Evolutionary conservation across 2,329 filamentous ascomycete species (phyloP).

Genomic region (Penicillium sp.): DNA sequence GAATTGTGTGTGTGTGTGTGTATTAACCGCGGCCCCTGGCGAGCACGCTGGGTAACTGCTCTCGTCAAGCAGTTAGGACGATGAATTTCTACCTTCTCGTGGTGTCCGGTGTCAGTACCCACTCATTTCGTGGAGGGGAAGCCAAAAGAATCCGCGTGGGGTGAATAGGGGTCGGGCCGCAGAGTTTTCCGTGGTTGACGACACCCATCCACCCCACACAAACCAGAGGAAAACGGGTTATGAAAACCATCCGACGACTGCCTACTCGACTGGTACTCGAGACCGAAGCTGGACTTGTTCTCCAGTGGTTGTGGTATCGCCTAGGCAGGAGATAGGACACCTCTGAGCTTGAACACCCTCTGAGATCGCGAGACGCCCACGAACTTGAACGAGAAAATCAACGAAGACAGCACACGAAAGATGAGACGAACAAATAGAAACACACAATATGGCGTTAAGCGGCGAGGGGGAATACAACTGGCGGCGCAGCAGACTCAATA

Average conservation of each 20-base stretch:
- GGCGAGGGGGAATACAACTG: not conserved
- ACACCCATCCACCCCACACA: constrained; percentile 14
- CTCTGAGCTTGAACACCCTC: constrained; percentile 14
- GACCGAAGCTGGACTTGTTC: constrained; percentile 20
- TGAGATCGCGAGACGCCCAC: not conserved
- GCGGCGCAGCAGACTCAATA: not conserved
- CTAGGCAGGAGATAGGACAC: constrained; percentile 20
- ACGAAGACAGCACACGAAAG: not conserved
- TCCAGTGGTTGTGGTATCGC: constrained; percentile 18
- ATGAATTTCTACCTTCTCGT: constrained; percentile 1
- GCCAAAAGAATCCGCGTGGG: constrained; percentile 11
- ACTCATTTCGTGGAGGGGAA: constrained; percentile 4
- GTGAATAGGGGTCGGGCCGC: no score
- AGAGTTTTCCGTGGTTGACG: constrained; percentile 1
- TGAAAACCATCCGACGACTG: constrained; percentile 21
- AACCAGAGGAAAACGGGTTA: constrained; percentile 13
- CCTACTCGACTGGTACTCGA: constrained; percentile 19
- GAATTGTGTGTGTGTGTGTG: constrained; percentile 10
- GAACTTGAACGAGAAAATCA: not conserved
- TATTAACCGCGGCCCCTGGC: constrained; percentile 4
- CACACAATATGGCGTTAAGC: not conserved
- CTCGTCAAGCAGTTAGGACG: constrained; percentile 33
- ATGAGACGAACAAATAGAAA: not conserved
- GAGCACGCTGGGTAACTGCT: constrained; percentile 7
- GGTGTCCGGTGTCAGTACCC: constrained; percentile 16